Evolutionary conservation across 495 filamentous ascomycete genomes (phyloP).

Genomic region (Neurospora sp.): DNA sequence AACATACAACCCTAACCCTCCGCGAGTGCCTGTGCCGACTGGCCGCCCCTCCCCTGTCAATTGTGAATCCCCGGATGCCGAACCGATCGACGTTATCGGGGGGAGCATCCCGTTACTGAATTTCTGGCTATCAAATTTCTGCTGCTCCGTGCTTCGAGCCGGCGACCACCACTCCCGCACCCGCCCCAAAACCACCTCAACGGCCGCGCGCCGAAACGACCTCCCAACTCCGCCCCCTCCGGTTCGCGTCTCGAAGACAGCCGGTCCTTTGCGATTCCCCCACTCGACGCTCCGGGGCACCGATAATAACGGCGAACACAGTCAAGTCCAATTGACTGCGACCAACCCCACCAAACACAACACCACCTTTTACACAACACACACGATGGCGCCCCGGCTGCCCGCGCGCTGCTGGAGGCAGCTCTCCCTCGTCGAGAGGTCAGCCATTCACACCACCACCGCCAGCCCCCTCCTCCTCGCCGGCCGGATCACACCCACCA

Average conservation of each 20-base stretch:
- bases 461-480: constrained; percentile 20
- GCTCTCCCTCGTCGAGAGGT: constrained; percentile 19
- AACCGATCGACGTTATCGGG: neutral
- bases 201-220: neutral
- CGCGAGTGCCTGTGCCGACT: no score
- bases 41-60: neutral
- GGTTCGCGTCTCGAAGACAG: neutral
- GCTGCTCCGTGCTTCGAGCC: neutral
- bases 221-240: neutral
- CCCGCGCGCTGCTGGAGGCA: constrained; percentile 37
- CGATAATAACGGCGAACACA: neutral
- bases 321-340: constrained; percentile 1
- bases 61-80: neutral
- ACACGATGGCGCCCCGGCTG: constrained; percentile 43
- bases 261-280: neutral
- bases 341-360: constrained; percentile 4
- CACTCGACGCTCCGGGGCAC: neutral
- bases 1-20: neutral
- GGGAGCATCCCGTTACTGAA: neutral
- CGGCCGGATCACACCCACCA: constrained; percentile 6
- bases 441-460: constrained; percentile 13
- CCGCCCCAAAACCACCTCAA: neutral
- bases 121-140: constrained; percentile 1
- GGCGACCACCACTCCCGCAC: neutral
- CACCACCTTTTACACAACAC: neutral